Base-by-base conservation (phyloP, 1,139 yeast genomes). In the Candida albicans region DNA sequence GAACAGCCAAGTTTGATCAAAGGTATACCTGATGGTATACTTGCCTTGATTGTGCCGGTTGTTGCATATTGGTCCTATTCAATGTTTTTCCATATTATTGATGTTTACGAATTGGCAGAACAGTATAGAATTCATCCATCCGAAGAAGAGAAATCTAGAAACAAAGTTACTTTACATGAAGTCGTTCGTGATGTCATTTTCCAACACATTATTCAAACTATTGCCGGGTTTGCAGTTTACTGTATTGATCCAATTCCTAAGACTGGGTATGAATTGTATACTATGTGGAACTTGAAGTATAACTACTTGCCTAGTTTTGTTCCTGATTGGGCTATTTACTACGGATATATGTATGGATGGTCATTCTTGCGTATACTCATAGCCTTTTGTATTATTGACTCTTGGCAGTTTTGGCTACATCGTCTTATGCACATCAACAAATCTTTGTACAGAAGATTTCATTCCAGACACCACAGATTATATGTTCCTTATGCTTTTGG, bases 401-500 rank as follows among this genome's bases (percentile, higher is more conserved):
- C 96, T 5, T 93, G 99, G 99, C 99, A 93, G 67, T 90, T 87
- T 65, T 81, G 83, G 75, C 73, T 90, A 51, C 99, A 93, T 63
- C 78, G 96, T 51, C 62, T 77, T 52, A 91, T 93, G 98, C 99
- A 93, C 62, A 61, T 76, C 60, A 88, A 87, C 74, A 83, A 82
- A 60, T 69, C 74, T 47, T 69, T 91, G 42, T 93, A 93, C 75
- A 77, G 78, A 50, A 73, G 82, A 47, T 87, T 89, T 72, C 99
- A 93, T 65, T 88, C 98, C 3, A 84, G 96, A 54, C 99, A 93
- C 65, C 99, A 93, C 65, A 73, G 95, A 42, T 74, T 93, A 41
- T 91, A 93, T 58, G 97, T 93, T 27, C 99, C 99, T 9, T 93
- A 89, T 65, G 97, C 99, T 1, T 91, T 79, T 64, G 99, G 99